A percentile compares a stretch with the other conserved stretches of the same genome.
Conservation (phyloP, 75 land plant species). For the Pseudotsuga menziesii region DNA sequence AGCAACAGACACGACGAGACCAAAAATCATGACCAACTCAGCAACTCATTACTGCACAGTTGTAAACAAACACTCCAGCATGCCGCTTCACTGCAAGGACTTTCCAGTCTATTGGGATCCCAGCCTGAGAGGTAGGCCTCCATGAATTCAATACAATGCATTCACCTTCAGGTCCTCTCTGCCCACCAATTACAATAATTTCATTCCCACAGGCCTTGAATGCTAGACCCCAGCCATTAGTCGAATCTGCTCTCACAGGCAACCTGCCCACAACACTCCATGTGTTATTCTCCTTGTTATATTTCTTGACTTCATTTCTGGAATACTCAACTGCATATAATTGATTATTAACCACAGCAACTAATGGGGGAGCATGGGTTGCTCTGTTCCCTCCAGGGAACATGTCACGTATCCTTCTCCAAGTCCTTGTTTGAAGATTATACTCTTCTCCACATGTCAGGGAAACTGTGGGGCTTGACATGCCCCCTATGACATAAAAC, state of each 20-base stretch:
- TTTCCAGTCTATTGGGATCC: conserved; percentile 21
- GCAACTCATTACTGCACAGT: conserved; percentile 65
- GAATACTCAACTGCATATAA: conserved; percentile 45
- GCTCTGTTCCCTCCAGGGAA: conserved; percentile 29
- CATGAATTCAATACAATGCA: conserved; percentile 37
- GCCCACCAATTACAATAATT: conserved; percentile 43
- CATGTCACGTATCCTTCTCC: conserved; percentile 52
- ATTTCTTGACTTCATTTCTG: conserved; percentile 40
- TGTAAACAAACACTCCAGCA: conserved; percentile 50
- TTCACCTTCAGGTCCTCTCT: conserved; percentile 46
- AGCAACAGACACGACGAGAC: neutral
- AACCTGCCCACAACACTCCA: conserved; percentile 43
- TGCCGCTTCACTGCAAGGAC: conserved; percentile 31
- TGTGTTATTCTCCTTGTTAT: conserved; percentile 37
- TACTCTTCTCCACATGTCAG: conserved; percentile 61
- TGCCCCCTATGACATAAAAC: conserved; percentile 68
- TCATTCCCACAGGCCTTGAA: conserved; percentile 49
- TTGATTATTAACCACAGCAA: conserved; percentile 63
- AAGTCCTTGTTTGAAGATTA: conserved; percentile 37
- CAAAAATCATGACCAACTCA: conserved; percentile 11
- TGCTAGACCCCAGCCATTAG: conserved; percentile 61
- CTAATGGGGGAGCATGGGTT: conserved; percentile 55
- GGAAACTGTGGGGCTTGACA: conserved; percentile 24
- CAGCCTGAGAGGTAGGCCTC: conserved; percentile 24
- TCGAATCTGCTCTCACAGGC: conserved; percentile 51